These are phyloP conservation scores for Apophysomyces trapeziformis DNA, from an alignment of 371 early-diverging fungal species.

Conservation along the genomic window DNA sequence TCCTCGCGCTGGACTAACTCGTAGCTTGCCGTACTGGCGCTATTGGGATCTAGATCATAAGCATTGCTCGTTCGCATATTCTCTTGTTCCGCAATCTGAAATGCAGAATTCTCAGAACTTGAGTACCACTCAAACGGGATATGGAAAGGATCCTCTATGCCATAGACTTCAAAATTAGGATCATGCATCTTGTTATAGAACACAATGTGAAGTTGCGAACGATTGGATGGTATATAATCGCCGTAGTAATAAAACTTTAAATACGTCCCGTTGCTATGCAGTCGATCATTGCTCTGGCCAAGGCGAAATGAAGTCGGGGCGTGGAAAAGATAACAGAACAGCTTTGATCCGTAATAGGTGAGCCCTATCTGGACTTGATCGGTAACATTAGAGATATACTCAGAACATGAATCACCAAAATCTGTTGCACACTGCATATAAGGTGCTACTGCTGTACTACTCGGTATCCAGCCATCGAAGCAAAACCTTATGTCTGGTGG, in stretches of 20 bases:
- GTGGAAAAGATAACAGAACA: slow-evolving; percentile 33
- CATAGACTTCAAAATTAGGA: slow-evolving; percentile 34
- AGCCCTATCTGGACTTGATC: slow-evolving; percentile 22
- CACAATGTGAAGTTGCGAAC: slow-evolving; percentile 23
- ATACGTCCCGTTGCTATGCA: slow-evolving; percentile 21
- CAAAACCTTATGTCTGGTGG: slow-evolving; percentile 38
- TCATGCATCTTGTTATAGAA: slow-evolving; percentile 33
- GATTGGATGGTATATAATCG: slow-evolving; percentile 10
- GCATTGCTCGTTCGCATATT: slow-evolving; percentile 37
- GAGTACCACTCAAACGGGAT: slow-evolving; percentile 35
- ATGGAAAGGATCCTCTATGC: slow-evolving; percentile 9
- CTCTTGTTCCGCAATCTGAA: slow-evolving; percentile 33
- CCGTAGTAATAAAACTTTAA: slow-evolving; percentile 39
- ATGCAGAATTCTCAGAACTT: slow-evolving; percentile 28
- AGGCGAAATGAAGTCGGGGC: slow-evolving; percentile 18
- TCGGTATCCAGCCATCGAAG: slow-evolving; percentile 34
- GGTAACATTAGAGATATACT: slow-evolving; percentile 32
- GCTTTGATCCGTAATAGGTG: slow-evolving; percentile 28
- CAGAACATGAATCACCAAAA: slow-evolving; percentile 33
- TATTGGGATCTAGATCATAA: slow-evolving; percentile 22
- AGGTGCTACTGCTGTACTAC: slow-evolving; percentile 5
- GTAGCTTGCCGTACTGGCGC: slow-evolving; percentile 26
- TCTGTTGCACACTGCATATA: slow-evolving; percentile 34
- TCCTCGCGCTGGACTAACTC: slow-evolving; percentile 21
- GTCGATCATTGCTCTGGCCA: slow-evolving; percentile 21